Conservation (phyloP, 2,329 filamentous ascomycete species). For the Aspergillus calidoustus region DNA sequence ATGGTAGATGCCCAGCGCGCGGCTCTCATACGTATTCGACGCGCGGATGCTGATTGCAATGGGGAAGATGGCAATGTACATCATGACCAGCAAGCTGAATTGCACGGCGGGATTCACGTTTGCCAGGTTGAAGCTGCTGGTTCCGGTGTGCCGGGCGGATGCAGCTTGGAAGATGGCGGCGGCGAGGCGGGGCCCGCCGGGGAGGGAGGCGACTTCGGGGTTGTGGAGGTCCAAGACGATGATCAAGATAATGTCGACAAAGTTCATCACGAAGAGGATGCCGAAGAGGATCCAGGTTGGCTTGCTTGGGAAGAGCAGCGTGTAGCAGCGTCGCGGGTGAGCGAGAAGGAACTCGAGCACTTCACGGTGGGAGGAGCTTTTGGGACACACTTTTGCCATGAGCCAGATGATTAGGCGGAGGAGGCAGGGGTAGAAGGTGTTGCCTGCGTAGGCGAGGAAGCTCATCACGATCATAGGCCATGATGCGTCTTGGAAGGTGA, state of each 20-base stretch:
- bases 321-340: slow-evolving; percentile 66
- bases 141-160: slow-evolving; percentile 55
- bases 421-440: slow-evolving; percentile 59
- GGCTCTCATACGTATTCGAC: slow-evolving; percentile 72
- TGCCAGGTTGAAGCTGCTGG: slow-evolving; percentile 57
- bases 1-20: slow-evolving; percentile 58
- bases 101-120: slow-evolving; percentile 60
- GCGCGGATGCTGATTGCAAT: slow-evolving; percentile 87
- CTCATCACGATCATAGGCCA: slow-evolving; percentile 46
- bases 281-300: slow-evolving; percentile 63
- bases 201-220: slow-evolving; percentile 46
- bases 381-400: slow-evolving; percentile 53
- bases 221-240: slow-evolving; percentile 58
- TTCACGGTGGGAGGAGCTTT: slow-evolving; percentile 38
- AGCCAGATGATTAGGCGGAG: slow-evolving; percentile 62
- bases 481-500: slow-evolving; percentile 52
- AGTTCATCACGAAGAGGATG: slow-evolving; percentile 52
- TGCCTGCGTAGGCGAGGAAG: slow-evolving; percentile 46
- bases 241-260: slow-evolving; percentile 61
- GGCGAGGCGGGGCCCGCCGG: slow-evolving; percentile 54
- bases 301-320: slow-evolving; percentile 63
- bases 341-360: slow-evolving; percentile 62
- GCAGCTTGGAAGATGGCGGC: slow-evolving; percentile 64
- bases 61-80: slow-evolving; percentile 96
- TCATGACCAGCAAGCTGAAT: slow-evolving; percentile 77